Evolutionary conservation across 2,329 filamentous ascomycete species (phyloP), one percentile per base, ranked within the genome.

Genomic region (Calonectria montana): DNA sequence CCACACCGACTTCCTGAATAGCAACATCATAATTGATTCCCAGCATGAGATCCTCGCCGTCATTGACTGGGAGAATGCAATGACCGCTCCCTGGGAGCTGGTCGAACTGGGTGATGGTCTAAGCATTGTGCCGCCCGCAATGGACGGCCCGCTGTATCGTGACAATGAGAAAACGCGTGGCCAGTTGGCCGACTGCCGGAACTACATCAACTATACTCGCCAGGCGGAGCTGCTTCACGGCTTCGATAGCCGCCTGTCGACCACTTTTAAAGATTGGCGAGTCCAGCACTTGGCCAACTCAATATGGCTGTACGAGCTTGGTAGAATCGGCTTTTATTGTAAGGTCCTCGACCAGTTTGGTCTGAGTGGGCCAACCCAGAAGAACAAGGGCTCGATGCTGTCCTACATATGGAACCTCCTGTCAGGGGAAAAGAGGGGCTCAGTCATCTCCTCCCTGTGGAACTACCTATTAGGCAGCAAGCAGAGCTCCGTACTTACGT

Each of bases 21-120:
- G 74, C 74, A 82, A 81, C 70, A 80, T 82, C 15, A 75, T 82
- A 50, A 75, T 82, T 23, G 75, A 80, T 62, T 66, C 80, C 21
- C 62, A 69, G 25, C 80, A 76, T 67, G 37, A 75, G 1, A 74
- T 81, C 4, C 67, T 78, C 10, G 77, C 74, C 41, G 68, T 82
- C 45, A 81, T 83, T 53, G 80, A 83, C 72, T 83, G 80, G 82
- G 78, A 82, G 70, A 73, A 71, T 12, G 77, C 80, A 27, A 78
- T 72, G 37, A 77, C 79, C 0, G 55, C 74, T 7, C 80, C 79
- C 12, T 75, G 70, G 72, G 72, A 80, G 72, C 71, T 80, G 13
- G 69, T 78, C 9, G 70, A 59, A n/a, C 53, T 59, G 31, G 53
- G 53, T 25, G 53, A 59, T 35, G 53, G 31, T 35, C 35, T 59